Evolutionary conservation across 2,329 filamentous ascomycete species (phyloP), one percentile per base, ranked within the genome.

Genomic region (Pyrenophora tritici-repentis): DNA sequence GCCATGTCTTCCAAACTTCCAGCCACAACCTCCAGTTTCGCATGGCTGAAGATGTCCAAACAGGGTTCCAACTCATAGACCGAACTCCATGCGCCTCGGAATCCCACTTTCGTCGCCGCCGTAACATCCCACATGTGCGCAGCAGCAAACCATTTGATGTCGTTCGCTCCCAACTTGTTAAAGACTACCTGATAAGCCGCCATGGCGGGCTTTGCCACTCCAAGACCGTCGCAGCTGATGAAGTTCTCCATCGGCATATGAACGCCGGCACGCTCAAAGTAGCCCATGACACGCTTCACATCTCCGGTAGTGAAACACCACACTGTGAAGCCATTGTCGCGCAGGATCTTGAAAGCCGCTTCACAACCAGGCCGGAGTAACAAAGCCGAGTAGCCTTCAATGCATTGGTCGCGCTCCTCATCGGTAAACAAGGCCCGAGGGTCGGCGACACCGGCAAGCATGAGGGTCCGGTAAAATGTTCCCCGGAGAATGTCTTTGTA

Each of bases 101-200:
- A 60, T 58, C 80, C 80, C n/a, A 74, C 75, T 48, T 73, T 75
- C 43, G 72, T 75, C 12, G 82, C 82, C 3, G 80, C 79, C 13
- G 76, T 73, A 4, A 81, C 81, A 73, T 85, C 82, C 83, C 82
- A 84, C 78, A 82, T 81, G 67, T 85, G 82, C 13, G 81, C 82
- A 0, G 83, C 82, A 1, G 80, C 82, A 62, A 84, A 84, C 81
- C 81, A 84, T 41, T 75, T 77, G 55, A 68, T 54, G 42, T 79
- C 68, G 3, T 63, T 69, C 1, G 70, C 68, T 0, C 58, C 74
- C 45, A 83, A 76, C 38, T 64, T 63, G 10, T 74, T 72, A 33
- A 80, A 65, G 8, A 80, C 64, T 1, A 75, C 70, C 54, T 65
- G 59, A 58, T 84, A 84, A 0, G 78, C 76, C 14, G 61, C 72